phyloP scores from a whole-genome alignment of 2,329 filamentous ascomycete genomes.

The Aspergillus sclerotialis region DNA sequence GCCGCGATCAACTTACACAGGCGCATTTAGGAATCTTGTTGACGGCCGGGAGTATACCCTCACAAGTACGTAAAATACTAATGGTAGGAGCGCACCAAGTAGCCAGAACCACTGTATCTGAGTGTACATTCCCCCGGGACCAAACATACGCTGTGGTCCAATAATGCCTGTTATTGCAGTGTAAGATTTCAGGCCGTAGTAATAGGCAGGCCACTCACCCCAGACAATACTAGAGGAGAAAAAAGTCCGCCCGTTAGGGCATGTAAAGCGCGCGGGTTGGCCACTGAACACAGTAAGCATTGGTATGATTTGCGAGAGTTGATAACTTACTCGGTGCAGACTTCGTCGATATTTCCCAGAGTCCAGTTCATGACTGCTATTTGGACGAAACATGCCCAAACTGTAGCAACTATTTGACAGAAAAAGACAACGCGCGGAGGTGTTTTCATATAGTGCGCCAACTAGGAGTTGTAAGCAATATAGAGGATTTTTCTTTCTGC shows the following conservation, averaged over 20 bases:
- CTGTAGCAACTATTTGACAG: slow-evolving; percentile 42
- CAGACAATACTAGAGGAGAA: slow-evolving; percentile 45
- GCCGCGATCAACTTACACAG: no score
- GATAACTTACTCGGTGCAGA: no score
- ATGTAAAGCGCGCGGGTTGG: slow-evolving; percentile 43
- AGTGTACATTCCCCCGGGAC: slow-evolving; percentile 51
- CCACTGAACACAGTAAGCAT: no score
- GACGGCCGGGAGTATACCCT: no score
- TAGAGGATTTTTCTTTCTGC: no score
- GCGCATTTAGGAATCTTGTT: no score
- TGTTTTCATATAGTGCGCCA: slow-evolving; percentile 48
- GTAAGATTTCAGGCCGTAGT: no score
- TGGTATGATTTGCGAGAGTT: no score
- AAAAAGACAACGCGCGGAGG: slow-evolving; percentile 43
- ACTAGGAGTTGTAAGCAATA: slow-evolving; percentile 45
- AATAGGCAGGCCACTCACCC: no score
- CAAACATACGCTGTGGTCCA: slow-evolving; percentile 61
- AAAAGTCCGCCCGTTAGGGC: slow-evolving; percentile 44
- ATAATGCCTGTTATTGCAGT: no score
- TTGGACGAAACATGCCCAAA: slow-evolving; percentile 42
- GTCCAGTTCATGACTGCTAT: slow-evolving; percentile 32
- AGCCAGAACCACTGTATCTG: slow-evolving; percentile 63
- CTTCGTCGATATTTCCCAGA: slow-evolving; percentile 33
- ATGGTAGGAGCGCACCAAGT: slow-evolving; percentile 53
- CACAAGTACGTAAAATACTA: slow-evolving; percentile 51